A percentile compares a stretch with the other conserved stretches of the same genome.
Evolutionary conservation across 1,284 basidiomycete genomes (phyloP).

Genomic region (Leccinum pallidistipes): DNA sequence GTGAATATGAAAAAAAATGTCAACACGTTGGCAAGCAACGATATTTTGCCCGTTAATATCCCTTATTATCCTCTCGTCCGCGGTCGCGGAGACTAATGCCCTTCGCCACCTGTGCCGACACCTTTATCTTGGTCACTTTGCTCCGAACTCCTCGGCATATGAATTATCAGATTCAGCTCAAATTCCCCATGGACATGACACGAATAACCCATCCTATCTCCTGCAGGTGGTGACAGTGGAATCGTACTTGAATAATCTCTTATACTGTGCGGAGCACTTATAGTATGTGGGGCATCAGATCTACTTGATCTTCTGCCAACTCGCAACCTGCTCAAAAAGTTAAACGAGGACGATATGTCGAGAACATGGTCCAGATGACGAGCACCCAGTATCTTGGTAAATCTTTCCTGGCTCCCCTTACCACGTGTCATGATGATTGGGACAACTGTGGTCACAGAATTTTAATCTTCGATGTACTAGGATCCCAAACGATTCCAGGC

Average conservation of each 20-base stretch:
- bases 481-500: not conserved
- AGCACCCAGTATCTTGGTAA: not conserved
- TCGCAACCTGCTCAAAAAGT: not conserved
- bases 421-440: slow-evolving; percentile 1
- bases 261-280: not conserved
- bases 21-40: not conserved
- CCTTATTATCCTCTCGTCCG: not conserved
- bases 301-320: not conserved
- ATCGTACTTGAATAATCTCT: not conserved
- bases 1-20: not conserved
- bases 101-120: not conserved
- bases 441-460: not conserved
- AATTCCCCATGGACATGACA: not conserved
- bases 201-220: not conserved
- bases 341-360: not conserved
- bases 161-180: not conserved
- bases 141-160: not conserved
- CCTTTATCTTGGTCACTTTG: not conserved
- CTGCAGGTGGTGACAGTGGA: not conserved
- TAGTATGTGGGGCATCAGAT: not conserved
- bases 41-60: not conserved
- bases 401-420: not conserved
- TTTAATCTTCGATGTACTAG: not conserved
- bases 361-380: not conserved
- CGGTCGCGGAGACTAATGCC: not conserved